Evolutionary conservation across 2,329 filamentous ascomycete species (phyloP).

Genomic region (Aspergillus pseudoviridinutans): DNA sequence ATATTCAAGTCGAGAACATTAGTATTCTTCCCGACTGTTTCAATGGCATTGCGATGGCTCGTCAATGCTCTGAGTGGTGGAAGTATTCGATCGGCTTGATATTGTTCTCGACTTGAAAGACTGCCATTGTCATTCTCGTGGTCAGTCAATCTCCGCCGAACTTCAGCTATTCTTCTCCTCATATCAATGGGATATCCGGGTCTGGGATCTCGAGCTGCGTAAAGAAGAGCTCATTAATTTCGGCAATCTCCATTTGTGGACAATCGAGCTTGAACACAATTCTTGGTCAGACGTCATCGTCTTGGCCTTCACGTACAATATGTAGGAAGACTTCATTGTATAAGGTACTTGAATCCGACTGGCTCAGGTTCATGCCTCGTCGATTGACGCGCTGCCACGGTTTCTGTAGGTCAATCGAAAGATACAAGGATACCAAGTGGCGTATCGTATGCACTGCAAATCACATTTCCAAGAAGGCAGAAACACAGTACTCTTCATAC

Average conservation of each 20-base stretch:
- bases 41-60: not conserved
- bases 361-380: not conserved
- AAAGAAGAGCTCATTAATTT: not conserved
- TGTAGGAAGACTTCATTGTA: too few relatives aligned
- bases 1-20: not conserved
- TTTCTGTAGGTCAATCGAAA: not conserved
- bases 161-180: not conserved
- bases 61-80: not conserved
- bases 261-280: not conserved
- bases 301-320: not conserved
- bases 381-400: not conserved
- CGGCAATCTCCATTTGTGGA: not conserved
- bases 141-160: not conserved
- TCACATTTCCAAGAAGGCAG: not conserved
- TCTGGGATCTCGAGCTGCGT: not conserved
- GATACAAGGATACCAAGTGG: not conserved
- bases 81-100: constrained; percentile 1
- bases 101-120: constrained; percentile 4
- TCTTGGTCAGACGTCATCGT: not conserved
- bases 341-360: not conserved
- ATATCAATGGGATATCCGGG: not conserved
- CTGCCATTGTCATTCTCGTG: not conserved
- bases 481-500: not conserved
- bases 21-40: not conserved
- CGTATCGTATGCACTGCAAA: not conserved